Evolutionary conservation across 2,329 filamentous ascomycete genomes (phyloP).

Genomic region (Aspergillus arachidicola): DNA sequence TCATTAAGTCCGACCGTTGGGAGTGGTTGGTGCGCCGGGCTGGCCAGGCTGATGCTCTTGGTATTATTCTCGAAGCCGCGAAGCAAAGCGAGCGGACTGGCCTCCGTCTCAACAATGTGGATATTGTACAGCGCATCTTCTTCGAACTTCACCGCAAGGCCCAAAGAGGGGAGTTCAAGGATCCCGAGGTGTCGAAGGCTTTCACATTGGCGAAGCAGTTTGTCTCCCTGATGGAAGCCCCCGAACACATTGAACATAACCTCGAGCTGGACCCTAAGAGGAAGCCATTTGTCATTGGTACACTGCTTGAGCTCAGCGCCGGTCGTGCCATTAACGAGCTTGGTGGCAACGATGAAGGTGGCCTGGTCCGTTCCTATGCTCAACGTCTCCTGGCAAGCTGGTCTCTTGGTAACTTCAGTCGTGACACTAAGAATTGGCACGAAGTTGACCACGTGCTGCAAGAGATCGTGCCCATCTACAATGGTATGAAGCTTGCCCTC

Average conservation of each 20-base stretch:
- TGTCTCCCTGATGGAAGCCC: slow-evolving; percentile 38
- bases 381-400: slow-evolving; percentile 40
- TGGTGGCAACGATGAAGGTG: slow-evolving; percentile 42
- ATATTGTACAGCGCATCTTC: slow-evolving; percentile 38
- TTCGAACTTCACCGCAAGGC: slow-evolving; percentile 41
- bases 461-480: slow-evolving; percentile 40
- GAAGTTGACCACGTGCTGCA: slow-evolving; percentile 30
- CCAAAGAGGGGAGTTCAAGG: slow-evolving; percentile 36
- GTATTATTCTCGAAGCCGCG: slow-evolving; percentile 39
- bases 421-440: slow-evolving; percentile 23
- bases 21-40: slow-evolving; percentile 44
- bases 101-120: slow-evolving; percentile 33
- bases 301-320: slow-evolving; percentile 49
- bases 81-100: slow-evolving; percentile 39
- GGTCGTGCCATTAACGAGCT: slow-evolving; percentile 42
- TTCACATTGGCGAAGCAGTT: slow-evolving; percentile 38
- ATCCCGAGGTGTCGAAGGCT: slow-evolving; percentile 30
- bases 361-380: slow-evolving; percentile 44
- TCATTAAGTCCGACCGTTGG: slow-evolving; percentile 27
- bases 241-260: slow-evolving; percentile 32
- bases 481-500: slow-evolving; percentile 45
- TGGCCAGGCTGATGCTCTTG: slow-evolving; percentile 37
- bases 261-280: slow-evolving; percentile 38
- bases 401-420: slow-evolving; percentile 29
- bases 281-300: slow-evolving; percentile 45